These are phyloP conservation scores for Epichloe glyceriae DNA, from an alignment of 2,329 filamentous ascomycete genomes.

Conservation along the genomic window DNA sequence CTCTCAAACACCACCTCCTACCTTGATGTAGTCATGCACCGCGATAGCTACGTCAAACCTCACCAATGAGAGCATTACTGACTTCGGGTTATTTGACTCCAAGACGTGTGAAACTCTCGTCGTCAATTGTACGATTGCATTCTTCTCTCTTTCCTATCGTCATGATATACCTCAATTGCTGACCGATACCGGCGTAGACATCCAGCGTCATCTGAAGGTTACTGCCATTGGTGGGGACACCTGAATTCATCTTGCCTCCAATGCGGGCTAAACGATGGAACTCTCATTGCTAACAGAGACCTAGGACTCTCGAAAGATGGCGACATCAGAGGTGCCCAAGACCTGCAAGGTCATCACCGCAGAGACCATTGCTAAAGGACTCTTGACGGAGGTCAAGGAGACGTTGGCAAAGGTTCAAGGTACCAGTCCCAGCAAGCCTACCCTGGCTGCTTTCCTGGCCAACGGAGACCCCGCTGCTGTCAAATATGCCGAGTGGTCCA, in stretches of 20 bases:
- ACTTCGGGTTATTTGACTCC: not conserved
- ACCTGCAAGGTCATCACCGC: conserved; percentile 91
- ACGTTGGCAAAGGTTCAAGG: conserved; percentile 60
- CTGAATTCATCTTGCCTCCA: not conserved
- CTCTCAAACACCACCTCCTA: not conserved
- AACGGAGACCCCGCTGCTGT: conserved; percentile 82
- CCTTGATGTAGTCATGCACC: conserved; percentile 1
- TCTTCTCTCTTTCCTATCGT: not conserved
- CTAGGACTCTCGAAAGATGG: conserved; percentile 11
- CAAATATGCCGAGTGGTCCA: conserved; percentile 94
- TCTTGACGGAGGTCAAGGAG: conserved; percentile 66
- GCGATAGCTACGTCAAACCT: not conserved
- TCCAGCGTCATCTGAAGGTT: not conserved
- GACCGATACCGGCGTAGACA: conserved; percentile 1
- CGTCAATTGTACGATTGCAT: not conserved
- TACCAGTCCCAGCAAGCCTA: conserved; percentile 43
- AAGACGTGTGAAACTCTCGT: not conserved
- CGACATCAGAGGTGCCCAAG: conserved; percentile 33
- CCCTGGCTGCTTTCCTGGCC: conserved; percentile 81
- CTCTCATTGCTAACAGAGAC: not conserved
- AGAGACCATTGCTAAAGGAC: conserved; percentile 69
- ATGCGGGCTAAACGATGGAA: not conserved
- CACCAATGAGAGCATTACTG: conserved; percentile 3
- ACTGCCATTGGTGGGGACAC: not conserved
- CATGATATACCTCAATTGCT: not conserved